Evolutionary conservation across 345 rosid genomes (phyloP), one percentile per base, ranked within the genome.

Genomic region (Citrus trifoliata): DNA sequence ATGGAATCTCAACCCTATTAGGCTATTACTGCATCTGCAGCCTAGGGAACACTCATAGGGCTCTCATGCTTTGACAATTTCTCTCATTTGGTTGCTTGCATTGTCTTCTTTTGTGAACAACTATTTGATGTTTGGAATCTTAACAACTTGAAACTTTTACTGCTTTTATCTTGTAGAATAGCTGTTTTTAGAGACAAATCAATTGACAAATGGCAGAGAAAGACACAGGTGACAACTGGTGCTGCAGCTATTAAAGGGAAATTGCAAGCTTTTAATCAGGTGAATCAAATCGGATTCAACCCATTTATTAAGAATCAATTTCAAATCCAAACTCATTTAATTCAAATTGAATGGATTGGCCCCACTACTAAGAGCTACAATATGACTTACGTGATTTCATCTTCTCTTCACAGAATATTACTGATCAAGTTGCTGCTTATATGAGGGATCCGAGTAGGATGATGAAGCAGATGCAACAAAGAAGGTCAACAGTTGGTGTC

Each of bases 381-480:
- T 21, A 65, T 69, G 77, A 73, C 79, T 82, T 64, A 80, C 74
- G 37, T 22, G 42, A 35, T 70, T 78, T 66, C 63, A 70, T 40
- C 77, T 79, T 65, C 25, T 18, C 53, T 70, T 65, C 28, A 25
- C 88, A 96, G 99, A 93, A 89, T 84, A 90, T 94, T 53, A 94
- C 97, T 74, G 98, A 90, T 60, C 97, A 96, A 89, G 97, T 96
- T 76, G 89, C 95, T 74, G 79, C 87, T 27, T 88, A 88, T 86
- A 91, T 94, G 97, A 92, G 97, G 86, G 98, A 94, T 86, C 97
- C 99, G 59, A 91, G 92, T 86, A 89, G 95, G 87, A 94, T 96
- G 97, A 79, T 93, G 46, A 94, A 90, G 89, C 98, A 96, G 86
- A 96, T 96, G 99, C 97, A 91, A 80, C 93, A 88, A 81, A 81